Conservation (phyloP, 148 eudicot species). For the Suaeda aralocaspica region DNA sequence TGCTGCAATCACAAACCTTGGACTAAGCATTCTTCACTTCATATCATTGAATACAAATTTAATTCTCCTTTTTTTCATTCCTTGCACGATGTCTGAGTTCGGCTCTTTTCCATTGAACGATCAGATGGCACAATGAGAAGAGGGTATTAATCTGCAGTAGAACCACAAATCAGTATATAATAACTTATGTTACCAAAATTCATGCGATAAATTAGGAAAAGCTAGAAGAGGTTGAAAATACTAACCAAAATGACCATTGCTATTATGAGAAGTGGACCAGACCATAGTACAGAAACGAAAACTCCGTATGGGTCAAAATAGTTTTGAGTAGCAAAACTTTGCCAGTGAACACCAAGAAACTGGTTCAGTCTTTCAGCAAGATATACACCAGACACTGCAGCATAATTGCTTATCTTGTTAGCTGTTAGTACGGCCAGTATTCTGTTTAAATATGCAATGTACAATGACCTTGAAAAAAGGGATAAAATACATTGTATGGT, state of each 20-base stretch:
- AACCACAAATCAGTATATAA: neutral
- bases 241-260: constrained; percentile 87
- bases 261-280: constrained; percentile 78
- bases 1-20: neutral
- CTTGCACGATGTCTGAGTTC: constrained; percentile 93
- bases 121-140: constrained; percentile 63
- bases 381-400: constrained; percentile 83
- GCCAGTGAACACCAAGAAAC: constrained; percentile 61
- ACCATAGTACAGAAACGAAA: constrained; percentile 87
- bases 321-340: constrained; percentile 84
- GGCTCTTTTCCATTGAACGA: constrained; percentile 87
- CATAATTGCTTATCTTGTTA: constrained; percentile 8
- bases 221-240: neutral
- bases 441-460: neutral
- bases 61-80: constrained; percentile 40
- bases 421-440: neutral
- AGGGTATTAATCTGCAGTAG: constrained; percentile 74
- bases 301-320: constrained; percentile 80
- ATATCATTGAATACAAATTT: no score
- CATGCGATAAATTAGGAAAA: neutral
- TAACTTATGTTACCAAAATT: neutral
- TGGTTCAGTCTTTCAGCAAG: constrained; percentile 78
- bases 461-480: neutral
- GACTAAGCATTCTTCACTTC: neutral
- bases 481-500: neutral